Evolutionary conservation across 352 stramenopile species (phyloP).

Genomic region (Pythium periplocum): DNA sequence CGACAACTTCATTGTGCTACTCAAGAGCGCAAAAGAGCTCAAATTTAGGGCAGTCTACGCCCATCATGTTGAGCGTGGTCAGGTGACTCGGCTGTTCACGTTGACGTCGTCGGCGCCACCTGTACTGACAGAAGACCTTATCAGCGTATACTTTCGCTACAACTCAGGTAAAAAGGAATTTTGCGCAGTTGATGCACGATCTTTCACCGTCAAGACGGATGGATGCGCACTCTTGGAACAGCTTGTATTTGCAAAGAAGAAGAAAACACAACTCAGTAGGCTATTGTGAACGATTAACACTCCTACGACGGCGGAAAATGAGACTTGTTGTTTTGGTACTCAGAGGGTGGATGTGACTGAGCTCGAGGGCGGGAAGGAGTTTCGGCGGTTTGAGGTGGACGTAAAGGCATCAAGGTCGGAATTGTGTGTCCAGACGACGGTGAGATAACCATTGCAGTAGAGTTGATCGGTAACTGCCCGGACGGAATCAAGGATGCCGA

Average conservation of each 20-base stretch:
- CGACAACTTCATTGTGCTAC: constrained; percentile 72
- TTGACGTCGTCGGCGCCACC: constrained; percentile 22
- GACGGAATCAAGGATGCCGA: no score
- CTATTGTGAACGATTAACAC: neutral
- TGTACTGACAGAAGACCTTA: constrained; percentile 26
- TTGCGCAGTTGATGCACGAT: constrained; percentile 46
- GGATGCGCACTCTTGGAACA: constrained; percentile 56
- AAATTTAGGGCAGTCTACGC: constrained; percentile 76
- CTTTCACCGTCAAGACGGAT: constrained; percentile 74
- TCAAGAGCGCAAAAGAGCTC: constrained; percentile 69
- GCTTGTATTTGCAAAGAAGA: constrained; percentile 46
- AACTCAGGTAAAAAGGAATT: constrained; percentile 84
- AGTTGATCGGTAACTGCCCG: no score
- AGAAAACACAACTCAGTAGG: constrained; percentile 1
- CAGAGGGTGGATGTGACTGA: no score
- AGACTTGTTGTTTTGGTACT: neutral
- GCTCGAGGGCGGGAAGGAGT: no score
- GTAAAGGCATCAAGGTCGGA: no score
- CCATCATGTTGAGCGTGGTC: constrained; percentile 39
- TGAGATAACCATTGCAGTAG: no score
- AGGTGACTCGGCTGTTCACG: constrained; percentile 36
- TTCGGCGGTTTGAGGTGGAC: no score
- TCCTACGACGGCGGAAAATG: neutral
- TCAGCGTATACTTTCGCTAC: constrained; percentile 81
- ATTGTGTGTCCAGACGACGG: no score